Conservation (phyloP, 306 rosid species). For the Inga leiocalycina region DNA sequence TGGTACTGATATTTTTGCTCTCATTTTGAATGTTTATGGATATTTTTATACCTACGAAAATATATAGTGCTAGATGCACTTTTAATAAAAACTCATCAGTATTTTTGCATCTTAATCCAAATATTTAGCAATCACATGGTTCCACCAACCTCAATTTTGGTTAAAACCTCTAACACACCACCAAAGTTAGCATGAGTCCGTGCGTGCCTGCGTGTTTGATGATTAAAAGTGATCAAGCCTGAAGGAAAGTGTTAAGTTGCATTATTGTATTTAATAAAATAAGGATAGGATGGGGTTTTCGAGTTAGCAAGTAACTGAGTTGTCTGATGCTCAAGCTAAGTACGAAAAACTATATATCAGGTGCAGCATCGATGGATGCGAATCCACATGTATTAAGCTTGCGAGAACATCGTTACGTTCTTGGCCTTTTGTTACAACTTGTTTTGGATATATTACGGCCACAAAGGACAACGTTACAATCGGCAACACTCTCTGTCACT, state of each 20-base stretch:
- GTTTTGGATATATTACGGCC: conserved; percentile 34
- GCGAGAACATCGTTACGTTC: conserved; percentile 27
- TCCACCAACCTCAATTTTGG: background rate
- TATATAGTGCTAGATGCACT: too few species aligned
- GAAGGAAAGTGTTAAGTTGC: background rate
- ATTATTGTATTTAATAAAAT: background rate
- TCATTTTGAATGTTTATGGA: too few species aligned
- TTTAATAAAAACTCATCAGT: too few species aligned
- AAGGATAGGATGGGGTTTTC: conserved; percentile 1
- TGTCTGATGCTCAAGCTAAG: background rate
- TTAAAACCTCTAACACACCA: background rate
- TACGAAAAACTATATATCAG: background rate
- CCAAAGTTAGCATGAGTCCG: background rate
- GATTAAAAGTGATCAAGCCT: background rate
- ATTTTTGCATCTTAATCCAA: too few species aligned
- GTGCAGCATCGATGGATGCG: conserved; percentile 14
- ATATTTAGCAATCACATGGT: too few species aligned
- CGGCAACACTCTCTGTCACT: conserved; percentile 7
- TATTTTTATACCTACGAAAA: too few species aligned
- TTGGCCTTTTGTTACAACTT: conserved; percentile 33
- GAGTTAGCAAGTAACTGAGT: background rate
- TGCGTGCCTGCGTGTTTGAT: background rate
- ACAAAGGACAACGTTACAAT: conserved; percentile 22
- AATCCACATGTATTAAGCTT: conserved; percentile 34
- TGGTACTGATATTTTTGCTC: too few species aligned